Base-by-base conservation (phyloP, 2,329 filamentous ascomycete species). In the Lecanosticta acicola region DNA sequence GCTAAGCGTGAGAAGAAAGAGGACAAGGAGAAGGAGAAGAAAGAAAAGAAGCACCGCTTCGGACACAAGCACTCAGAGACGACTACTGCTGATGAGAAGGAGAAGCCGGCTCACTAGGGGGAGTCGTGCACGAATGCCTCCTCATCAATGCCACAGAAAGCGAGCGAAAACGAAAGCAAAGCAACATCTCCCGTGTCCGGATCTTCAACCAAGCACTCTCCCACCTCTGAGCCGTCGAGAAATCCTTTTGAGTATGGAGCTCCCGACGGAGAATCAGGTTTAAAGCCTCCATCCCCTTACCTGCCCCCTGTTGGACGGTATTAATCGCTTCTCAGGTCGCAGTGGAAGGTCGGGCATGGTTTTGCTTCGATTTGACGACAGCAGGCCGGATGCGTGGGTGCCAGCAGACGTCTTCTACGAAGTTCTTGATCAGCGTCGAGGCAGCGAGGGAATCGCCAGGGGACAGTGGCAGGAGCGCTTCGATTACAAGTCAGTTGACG, bases 1-100 rank as follows among this genome's bases (percentile, higher is more conserved):
- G 85, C 89, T 43, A 97, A 97, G 78, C 95, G 96, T 71, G 88
- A 93, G 56, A 77, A 79, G 62, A 78, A 83, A 62, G 83, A 88
- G 66, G 85, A 91, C 61, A 80, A 86, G 46, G 84, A 88, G 65
- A 71, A 75, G 64, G 80, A 80, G 67, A 54, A 66, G 48, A 41
- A 32, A 9, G 41, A 49, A 11, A 34, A 57, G 29, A 57, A 50
- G 40, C 46, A 43, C 21, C 50, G 49, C 39, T 46, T 46, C 29
- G 43, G 48, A 8, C 48, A 49, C 38, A 50, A 46, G 42, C 51
- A 54, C 21, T 45, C 49, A 19, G 35, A 37, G 14, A 16, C n/a
- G 32, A 34, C n/a, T 13, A 16, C 14, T 16, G 35, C 35, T 4
- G 35, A n/a, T 16, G 16, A 3, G 10, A 11, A 19, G 24, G 24